Percentiles rank a stretch among this genome's conserved stretches.
phyloP scores from a whole-genome alignment of 225 moss, liverwort and hornwort genomes.

The Pseudisothecium myosuroides region DNA sequence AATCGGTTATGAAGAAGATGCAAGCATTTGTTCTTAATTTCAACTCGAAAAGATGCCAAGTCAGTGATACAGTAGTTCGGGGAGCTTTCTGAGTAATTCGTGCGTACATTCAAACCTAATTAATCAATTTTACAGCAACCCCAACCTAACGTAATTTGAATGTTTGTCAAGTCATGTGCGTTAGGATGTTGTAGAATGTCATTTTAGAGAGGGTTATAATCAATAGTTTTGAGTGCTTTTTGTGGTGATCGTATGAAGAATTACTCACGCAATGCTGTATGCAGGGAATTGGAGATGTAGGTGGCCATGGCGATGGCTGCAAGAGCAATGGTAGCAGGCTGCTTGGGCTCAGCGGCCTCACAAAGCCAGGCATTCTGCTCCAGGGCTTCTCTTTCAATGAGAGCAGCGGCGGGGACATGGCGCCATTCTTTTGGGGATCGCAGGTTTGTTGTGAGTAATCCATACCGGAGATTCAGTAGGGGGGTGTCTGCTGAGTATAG shows the following conservation, averaged over 20 bases:
- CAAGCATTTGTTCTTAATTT: not conserved
- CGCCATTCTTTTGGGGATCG: not conserved
- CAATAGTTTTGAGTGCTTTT: not conserved
- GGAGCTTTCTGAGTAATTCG: not conserved
- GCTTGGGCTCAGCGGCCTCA: not conserved
- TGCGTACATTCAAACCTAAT: not conserved
- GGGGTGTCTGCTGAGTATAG: conserved; percentile 15
- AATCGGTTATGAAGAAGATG: not conserved
- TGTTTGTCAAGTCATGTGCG: not conserved
- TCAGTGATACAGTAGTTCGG: not conserved
- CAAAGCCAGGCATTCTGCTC: not conserved
- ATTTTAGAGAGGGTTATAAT: not conserved
- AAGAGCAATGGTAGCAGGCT: not conserved
- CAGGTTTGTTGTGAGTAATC: not conserved
- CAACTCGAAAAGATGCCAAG: not conserved
- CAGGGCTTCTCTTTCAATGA: not conserved
- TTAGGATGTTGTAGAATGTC: not conserved
- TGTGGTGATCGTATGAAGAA: not conserved
- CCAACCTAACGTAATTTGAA: not conserved
- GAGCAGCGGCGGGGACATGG: not conserved
- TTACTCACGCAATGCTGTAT: not conserved
- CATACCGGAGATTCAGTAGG: not conserved
- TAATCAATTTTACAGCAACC: not conserved
- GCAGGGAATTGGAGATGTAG: not conserved
- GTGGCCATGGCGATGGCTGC: not conserved